These are phyloP conservation scores for Scedosporium boydii DNA, from an alignment of 2,329 filamentous ascomycete species.

Conservation along the genomic window DNA sequence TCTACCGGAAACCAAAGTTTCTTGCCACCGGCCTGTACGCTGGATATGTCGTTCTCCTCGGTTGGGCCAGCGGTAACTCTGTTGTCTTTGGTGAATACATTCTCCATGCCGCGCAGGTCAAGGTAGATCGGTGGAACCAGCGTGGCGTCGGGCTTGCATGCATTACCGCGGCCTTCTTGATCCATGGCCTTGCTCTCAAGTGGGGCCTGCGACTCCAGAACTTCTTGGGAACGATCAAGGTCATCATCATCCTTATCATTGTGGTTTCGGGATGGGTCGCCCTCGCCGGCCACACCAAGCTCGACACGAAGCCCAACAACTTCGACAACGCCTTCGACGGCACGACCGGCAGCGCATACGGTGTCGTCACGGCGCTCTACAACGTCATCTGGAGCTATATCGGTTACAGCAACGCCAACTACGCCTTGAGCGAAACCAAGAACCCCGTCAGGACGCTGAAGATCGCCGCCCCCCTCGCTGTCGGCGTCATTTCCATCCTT, in stretches of 20 bases:
- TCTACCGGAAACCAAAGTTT: constrained; percentile 51
- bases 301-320: constrained; percentile 50
- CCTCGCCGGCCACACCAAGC: constrained; percentile 49
- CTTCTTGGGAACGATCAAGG: constrained; percentile 54
- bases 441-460: constrained; percentile 56
- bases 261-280: constrained; percentile 53
- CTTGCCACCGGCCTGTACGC: constrained; percentile 51
- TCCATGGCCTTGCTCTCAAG: constrained; percentile 54
- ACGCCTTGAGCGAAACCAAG: constrained; percentile 54
- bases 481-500: constrained; percentile 47
- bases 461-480: constrained; percentile 52
- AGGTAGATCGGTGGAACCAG: constrained; percentile 58
- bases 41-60: constrained; percentile 52
- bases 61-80: constrained; percentile 57
- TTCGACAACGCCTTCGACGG: constrained; percentile 56
- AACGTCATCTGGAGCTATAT: constrained; percentile 65
- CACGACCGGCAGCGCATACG: constrained; percentile 56
- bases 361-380: constrained; percentile 59
- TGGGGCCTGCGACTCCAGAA: constrained; percentile 62
- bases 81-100: constrained; percentile 65
- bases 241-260: constrained; percentile 56
- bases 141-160: constrained; percentile 57
- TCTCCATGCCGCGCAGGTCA: constrained; percentile 51
- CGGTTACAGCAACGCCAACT: constrained; percentile 61
- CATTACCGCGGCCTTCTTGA: constrained; percentile 54